Conservation (phyloP, 306 rosid species). For the Casuarina equisetifolia region DNA sequence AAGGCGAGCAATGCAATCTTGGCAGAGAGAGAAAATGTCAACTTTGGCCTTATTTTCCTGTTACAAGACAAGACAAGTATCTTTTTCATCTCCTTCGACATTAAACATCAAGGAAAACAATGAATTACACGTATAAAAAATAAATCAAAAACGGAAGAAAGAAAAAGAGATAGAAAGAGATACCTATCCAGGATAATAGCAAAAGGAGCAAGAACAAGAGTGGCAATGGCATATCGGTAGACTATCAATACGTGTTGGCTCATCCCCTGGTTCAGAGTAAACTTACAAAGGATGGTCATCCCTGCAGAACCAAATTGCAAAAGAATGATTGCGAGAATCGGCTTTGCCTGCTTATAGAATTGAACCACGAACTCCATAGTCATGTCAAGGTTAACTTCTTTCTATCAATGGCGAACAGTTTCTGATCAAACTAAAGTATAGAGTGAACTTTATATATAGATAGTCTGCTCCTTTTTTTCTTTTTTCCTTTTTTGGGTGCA, state of each 20-base stretch:
- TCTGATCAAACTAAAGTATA: not conserved
- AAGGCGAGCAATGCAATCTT: constrained; percentile 43
- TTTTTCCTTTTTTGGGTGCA: not conserved
- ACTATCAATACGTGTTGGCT: constrained; percentile 46
- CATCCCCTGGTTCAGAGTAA: constrained; percentile 50
- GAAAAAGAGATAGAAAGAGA: not conserved
- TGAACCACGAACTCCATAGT: constrained; percentile 9
- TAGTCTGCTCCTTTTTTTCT: no score
- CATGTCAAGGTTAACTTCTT: not conserved
- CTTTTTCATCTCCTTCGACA: not conserved
- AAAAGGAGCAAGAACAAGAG: constrained; percentile 41
- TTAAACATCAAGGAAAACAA: not conserved
- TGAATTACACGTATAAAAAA: not conserved
- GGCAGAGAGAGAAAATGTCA: constrained; percentile 38
- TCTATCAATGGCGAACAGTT: not conserved
- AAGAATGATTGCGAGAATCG: constrained; percentile 37
- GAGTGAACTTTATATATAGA: not conserved
- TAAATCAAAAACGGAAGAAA: no score
- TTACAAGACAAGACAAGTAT: constrained; percentile 6
- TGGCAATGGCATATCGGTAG: constrained; percentile 48
- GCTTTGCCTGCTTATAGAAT: constrained; percentile 26
- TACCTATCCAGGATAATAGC: constrained; percentile 55
- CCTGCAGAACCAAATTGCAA: constrained; percentile 54
- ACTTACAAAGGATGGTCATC: constrained; percentile 37
- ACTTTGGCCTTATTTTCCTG: constrained; percentile 53